Evolutionary conservation across 495 filamentous ascomycete species (phyloP), one percentile per base, ranked within the genome.

Genomic region (Rhypophila decipiens): DNA sequence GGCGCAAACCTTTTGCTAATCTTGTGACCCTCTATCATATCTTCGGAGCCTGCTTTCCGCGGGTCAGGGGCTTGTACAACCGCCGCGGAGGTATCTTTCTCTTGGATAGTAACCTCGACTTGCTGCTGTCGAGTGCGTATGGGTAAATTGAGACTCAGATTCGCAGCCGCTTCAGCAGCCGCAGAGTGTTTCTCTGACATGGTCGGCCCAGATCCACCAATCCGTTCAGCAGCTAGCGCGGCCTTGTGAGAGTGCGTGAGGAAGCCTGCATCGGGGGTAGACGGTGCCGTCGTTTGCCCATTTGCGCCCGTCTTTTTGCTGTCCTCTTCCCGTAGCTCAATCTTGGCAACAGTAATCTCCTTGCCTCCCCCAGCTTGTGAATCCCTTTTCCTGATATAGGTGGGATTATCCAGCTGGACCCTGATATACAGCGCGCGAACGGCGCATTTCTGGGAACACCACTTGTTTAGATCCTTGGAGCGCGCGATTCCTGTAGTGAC

Each of bases 361-460:
- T 31, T 31, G 27, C 27, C 27, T 7, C 13, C 27, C 29, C 29
- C 21, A 4, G 24, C 36, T n/a, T n/a, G n/a, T n/a, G n/a, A n/a
- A n/a, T n/a, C n/a, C 2, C 39, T 27, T 18, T 24, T 47, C 13
- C 50, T 36, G 22, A 46, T 13, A 24, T 60, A 64, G 23, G 47
- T 62, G 24, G 61, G 61, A 34, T 64, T 55, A 15, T 64, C 80
- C 21, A 98, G 75, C 68, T 98, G 93, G 33, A 91, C 85, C 53
- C 87, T 84, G 49, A 98, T 71, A 64, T 86, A 94, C 53, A 95
- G 68, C 15, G 86, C 89, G 31, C 84, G 74, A 52, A 81, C 75
- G 1, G 83, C 85, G 72, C 93, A 98, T 15, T 70, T 71, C 37
- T 85, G 77, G 1, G 82, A 86, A 61, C 93, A 98, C 88, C 94